phyloP scores from a whole-genome alignment of 176 grass and related monocot species.

The Lolium rigidum region DNA sequence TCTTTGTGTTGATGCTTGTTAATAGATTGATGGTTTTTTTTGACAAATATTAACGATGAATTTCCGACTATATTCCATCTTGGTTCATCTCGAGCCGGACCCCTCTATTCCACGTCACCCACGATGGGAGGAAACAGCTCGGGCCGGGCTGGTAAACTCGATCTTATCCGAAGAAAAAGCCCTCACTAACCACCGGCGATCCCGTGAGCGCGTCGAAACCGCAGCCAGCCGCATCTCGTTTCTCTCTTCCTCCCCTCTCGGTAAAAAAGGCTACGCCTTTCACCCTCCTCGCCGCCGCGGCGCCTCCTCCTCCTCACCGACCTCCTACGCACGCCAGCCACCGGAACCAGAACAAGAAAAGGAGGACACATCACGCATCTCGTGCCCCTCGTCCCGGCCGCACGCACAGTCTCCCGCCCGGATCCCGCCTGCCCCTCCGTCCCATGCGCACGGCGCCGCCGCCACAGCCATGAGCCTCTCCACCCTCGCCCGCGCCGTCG shows the following conservation, averaged over 20 bases:
- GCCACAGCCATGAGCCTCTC: slow-evolving; percentile 63
- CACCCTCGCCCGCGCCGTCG: slow-evolving; percentile 67
- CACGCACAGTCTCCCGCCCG: neutral
- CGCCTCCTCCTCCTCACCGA: neutral
- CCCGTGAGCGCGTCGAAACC: slow-evolving; percentile 50
- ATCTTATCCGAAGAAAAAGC: neutral
- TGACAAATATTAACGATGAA: too few relatives aligned
- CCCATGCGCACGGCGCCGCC: slow-evolving; percentile 38
- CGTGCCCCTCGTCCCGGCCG: slow-evolving; percentile 20
- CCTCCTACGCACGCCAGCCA: neutral
- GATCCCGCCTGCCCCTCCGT: neutral
- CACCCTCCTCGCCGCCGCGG: slow-evolving; percentile 44
- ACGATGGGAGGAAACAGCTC: too few relatives aligned
- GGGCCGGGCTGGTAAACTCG: neutral
- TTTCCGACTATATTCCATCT: too few relatives aligned
- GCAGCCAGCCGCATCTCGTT: slow-evolving; percentile 16
- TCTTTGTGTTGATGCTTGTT: too few relatives aligned
- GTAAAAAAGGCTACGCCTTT: neutral
- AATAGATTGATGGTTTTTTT: too few relatives aligned
- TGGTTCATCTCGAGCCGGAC: too few relatives aligned
- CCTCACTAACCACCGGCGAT: slow-evolving; percentile 31
- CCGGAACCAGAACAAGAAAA: neutral
- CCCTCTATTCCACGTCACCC: neutral
- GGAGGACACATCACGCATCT: slow-evolving; percentile 11
- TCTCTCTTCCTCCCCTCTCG: neutral